These are phyloP conservation scores for Xylaria sp. DNA, from an alignment of 2,329 filamentous ascomycete species.

Conservation along the genomic window DNA sequence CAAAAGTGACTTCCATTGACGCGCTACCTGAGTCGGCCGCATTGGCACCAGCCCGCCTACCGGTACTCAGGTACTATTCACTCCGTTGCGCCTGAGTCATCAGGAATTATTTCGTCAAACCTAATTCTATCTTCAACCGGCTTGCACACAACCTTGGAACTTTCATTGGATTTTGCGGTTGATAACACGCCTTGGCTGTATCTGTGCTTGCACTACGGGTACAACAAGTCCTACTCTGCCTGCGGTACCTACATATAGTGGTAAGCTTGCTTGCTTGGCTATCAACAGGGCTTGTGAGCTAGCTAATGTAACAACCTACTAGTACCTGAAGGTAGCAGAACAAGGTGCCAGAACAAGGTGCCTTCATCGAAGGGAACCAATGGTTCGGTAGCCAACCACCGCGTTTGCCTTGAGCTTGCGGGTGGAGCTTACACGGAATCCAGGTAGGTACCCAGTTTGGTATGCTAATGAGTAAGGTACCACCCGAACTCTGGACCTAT, in stretches of 20 bases:
- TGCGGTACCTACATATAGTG: neutral
- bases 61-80: too few relatives aligned
- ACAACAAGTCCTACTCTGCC: neutral
- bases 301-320: neutral
- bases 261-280: slow-evolving; percentile 4
- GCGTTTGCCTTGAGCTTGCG: slow-evolving; percentile 22
- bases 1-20: too few relatives aligned
- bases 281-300: neutral
- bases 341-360: too few relatives aligned
- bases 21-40: slow-evolving; percentile 4
- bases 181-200: neutral
- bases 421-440: slow-evolving; percentile 36
- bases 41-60: neutral
- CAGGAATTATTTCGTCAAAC: neutral
- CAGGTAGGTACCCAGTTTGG: neutral
- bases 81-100: neutral
- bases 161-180: neutral
- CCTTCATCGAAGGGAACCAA: slow-evolving; percentile 30
- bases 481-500: neutral
- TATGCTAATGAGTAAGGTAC: neutral
- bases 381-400: slow-evolving; percentile 35
- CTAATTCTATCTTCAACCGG: neutral
- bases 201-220: neutral
- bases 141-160: neutral
- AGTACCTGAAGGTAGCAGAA: slow-evolving; percentile 6